Percentiles rank a stretch among this genome's conserved stretches.
Evolutionary conservation across 495 filamentous ascomycete genomes (phyloP).

Genomic region (Aspergillus sclerotioniger): DNA sequence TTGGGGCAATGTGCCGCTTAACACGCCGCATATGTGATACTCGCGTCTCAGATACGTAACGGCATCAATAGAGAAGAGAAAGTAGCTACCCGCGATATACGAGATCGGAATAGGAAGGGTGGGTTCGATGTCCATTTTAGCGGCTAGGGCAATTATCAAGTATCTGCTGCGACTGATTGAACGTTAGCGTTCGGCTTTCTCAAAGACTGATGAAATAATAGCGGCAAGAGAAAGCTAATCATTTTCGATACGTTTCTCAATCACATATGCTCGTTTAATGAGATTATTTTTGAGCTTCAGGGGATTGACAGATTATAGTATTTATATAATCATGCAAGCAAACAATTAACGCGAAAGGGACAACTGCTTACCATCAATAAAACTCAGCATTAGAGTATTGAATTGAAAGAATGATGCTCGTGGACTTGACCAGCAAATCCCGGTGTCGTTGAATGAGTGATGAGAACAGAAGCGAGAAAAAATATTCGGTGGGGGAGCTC

Average conservation of each 20-base stretch:
- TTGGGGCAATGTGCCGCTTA: conserved; percentile 86
- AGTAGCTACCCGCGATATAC: conserved; percentile 73
- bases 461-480: conserved; percentile 14
- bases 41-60: conserved; percentile 76
- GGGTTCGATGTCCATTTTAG: conserved; percentile 42
- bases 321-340: conserved; percentile 67
- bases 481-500: conserved; percentile 22
- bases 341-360: not conserved
- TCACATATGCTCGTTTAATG: conserved; percentile 45
- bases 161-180: conserved; percentile 10
- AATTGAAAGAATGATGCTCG: conserved; percentile 8
- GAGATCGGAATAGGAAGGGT: conserved; percentile 75
- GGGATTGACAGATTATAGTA: conserved; percentile 86
- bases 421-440: conserved; percentile 39
- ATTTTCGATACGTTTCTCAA: conserved; percentile 53
- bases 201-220: conserved; percentile 11
- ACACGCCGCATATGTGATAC: conserved; percentile 83
- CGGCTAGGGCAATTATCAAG: not conserved
- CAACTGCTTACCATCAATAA: conserved; percentile 37
- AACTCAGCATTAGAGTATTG: conserved; percentile 12
- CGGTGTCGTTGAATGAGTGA: conserved; percentile 13
- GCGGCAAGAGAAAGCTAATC: conserved; percentile 22
- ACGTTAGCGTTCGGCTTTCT: conserved; percentile 17
- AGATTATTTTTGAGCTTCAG: conserved; percentile 59
- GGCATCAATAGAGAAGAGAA: conserved; percentile 82